Base-by-base conservation (phyloP, 352 stramenopile genomes). In the Peronospora farinosa region DNA sequence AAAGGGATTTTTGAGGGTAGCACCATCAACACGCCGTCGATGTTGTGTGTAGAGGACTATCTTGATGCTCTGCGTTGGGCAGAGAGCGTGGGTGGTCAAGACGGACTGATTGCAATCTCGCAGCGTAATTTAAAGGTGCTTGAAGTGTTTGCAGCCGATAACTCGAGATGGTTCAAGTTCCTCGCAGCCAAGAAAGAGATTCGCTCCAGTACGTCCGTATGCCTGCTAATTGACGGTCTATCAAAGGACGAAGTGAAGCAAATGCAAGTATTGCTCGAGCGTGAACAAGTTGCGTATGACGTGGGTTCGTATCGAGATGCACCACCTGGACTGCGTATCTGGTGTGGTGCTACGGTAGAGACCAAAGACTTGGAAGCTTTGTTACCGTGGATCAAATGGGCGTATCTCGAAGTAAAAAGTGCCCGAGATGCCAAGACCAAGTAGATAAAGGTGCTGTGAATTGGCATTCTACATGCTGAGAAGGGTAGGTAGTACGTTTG, bases 1-100 rank as follows among this genome's bases (percentile, higher is more conserved):
- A 75, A 74, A 42, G 84, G 72, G 42, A 98, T 99, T 57, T 99
- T 99, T 65, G 87, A 98, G 58, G 97, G 97, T 43, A 94, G 91
- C 47, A 99, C 97, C 25, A 99, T 99, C 74, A 99, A 99, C 79
- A 99, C 97, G 47, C 97, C 97, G 27, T 98, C 95, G 16, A 98
- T 99, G 96, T 84, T 99, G 39, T 96, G 86, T 62, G 96, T 99
- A 17, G 96, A 99, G 71, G 96, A 99, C 84, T 99, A 99, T 76
- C 83, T 99, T 54, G 96, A 99, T 65, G 95, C 96, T 3, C 75
- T 99, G 40, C 65, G 87, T 48, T 99, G 96, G 96, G 78, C 95
- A 17, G 89, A 98, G 48, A 92, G 84, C 40, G 81, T 98, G 42
- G 96, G 96, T 33, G 96, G 96, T 25, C 67, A 98, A 13, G 57